Percentiles rank a stretch among this genome's conserved stretches.
Evolutionary conservation across 2,329 filamentous ascomycete genomes (phyloP).

Genomic region (Scytalidium lignicola): DNA sequence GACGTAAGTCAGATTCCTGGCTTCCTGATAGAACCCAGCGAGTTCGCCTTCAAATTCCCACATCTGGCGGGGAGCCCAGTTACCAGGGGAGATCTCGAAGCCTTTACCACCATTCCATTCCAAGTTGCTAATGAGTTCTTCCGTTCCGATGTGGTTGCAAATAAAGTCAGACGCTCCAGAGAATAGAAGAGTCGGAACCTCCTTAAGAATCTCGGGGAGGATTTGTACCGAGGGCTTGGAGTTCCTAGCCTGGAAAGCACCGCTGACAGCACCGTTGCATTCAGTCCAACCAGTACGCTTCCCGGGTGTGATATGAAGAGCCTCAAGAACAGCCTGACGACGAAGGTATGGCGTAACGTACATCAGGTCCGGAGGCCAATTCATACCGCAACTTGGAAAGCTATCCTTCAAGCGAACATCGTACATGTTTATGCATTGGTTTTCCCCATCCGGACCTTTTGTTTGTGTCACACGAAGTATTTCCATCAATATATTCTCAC

Average conservation of each 20-base stretch:
- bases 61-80: slow-evolving; percentile 84
- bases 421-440: slow-evolving; percentile 88
- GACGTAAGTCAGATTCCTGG: slow-evolving; percentile 92
- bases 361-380: slow-evolving; percentile 87
- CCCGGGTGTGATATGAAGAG: slow-evolving; percentile 75
- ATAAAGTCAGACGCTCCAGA: slow-evolving; percentile 92
- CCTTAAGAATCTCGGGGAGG: slow-evolving; percentile 70
- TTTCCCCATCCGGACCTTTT: slow-evolving; percentile 43
- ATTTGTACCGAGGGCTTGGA: slow-evolving; percentile 70
- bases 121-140: slow-evolving; percentile 84
- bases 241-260: slow-evolving; percentile 62
- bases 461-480: slow-evolving; percentile 64
- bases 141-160: slow-evolving; percentile 94
- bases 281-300: slow-evolving; percentile 89
- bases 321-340: slow-evolving; percentile 68
- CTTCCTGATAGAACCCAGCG: slow-evolving; percentile 90
- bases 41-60: slow-evolving; percentile 90
- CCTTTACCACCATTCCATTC: slow-evolving; percentile 88
- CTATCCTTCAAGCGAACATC: slow-evolving; percentile 81
- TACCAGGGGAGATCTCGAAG: slow-evolving; percentile 81
- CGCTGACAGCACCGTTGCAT: slow-evolving; percentile 74
- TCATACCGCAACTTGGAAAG: slow-evolving; percentile 88
- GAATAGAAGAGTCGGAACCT: slow-evolving; percentile 80
- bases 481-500: slow-evolving; percentile 71
- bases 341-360: slow-evolving; percentile 80